Evolutionary conservation across 176 grass and related monocot species (phyloP).

Genomic region (Pontederia paniculata): DNA sequence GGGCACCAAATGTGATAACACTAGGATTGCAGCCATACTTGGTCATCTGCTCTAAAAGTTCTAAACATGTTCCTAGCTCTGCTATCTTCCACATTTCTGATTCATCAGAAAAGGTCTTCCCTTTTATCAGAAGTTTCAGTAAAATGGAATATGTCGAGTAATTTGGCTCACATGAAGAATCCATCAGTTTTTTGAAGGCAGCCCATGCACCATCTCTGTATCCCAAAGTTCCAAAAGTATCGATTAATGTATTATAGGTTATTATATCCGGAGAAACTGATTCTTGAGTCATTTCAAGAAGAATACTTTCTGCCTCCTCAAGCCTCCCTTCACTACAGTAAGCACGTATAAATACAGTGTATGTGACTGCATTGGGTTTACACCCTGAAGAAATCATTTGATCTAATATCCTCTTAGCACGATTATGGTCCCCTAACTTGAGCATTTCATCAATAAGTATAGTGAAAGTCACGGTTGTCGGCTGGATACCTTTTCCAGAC

Average conservation of each 20-base stretch:
- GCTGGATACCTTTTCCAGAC: constrained; percentile 36
- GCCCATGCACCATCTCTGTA: constrained; percentile 33
- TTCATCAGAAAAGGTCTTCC: constrained; percentile 12
- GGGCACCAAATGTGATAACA: constrained; percentile 25
- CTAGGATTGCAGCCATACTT: constrained; percentile 19
- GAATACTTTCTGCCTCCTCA: constrained; percentile 34
- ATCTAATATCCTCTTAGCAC: constrained; percentile 30
- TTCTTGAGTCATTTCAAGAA: constrained; percentile 33
- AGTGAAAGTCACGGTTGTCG: constrained; percentile 35
- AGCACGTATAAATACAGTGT: constrained; percentile 36
- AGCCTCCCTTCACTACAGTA: constrained; percentile 41
- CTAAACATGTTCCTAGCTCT: constrained; percentile 29
- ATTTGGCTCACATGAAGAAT: constrained; percentile 38
- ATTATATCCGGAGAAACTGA: constrained; percentile 29
- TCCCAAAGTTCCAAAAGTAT: constrained; percentile 31
- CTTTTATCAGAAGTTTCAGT: constrained; percentile 36
- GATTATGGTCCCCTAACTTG: constrained; percentile 31
- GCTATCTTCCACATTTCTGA: constrained; percentile 34
- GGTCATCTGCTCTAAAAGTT: constrained; percentile 33
- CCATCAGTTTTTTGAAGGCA: constrained; percentile 39
- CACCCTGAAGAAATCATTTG: constrained; percentile 45
- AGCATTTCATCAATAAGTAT: constrained; percentile 54
- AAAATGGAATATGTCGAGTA: constrained; percentile 37
- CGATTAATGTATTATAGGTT: constrained; percentile 46
- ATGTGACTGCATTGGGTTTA: constrained; percentile 41